These are phyloP conservation scores for Cucurbita ficifolia DNA, from an alignment of 306 rosid species.

Conservation along the genomic window DNA sequence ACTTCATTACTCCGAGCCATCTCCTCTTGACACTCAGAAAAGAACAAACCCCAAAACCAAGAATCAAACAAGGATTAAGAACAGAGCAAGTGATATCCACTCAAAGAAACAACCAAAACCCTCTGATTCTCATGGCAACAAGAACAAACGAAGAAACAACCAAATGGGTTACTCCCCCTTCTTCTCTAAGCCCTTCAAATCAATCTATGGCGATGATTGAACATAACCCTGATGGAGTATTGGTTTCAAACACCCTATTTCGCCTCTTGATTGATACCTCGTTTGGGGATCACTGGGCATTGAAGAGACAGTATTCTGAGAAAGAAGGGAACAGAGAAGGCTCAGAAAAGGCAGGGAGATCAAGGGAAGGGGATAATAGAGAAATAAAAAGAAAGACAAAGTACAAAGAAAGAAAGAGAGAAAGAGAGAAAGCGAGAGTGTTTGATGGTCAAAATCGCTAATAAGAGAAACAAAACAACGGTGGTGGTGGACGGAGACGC, in stretches of 20 bases:
- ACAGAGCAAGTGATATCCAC: slow-evolving; percentile 18
- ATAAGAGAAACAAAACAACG: background rate
- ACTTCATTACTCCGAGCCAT: slow-evolving; percentile 61
- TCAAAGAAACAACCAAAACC: background rate
- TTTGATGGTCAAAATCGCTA: slow-evolving; percentile 1
- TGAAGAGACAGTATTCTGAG: slow-evolving; percentile 21
- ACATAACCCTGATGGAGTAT: background rate
- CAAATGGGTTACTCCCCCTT: background rate
- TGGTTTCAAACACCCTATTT: background rate
- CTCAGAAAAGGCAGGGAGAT: slow-evolving; percentile 22
- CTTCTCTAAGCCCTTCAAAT: background rate
- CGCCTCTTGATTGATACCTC: slow-evolving; percentile 26
- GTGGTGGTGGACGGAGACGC: background rate
- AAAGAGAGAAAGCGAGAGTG: slow-evolving; percentile 2
- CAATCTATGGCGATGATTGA: background rate
- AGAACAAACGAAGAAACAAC: background rate
- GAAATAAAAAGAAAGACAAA: slow-evolving; percentile 7
- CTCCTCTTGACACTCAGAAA: background rate
- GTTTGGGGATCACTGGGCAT: slow-evolving; percentile 19
- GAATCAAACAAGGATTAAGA: slow-evolving; percentile 15
- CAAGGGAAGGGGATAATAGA: slow-evolving; percentile 10
- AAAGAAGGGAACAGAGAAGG: slow-evolving; percentile 17
- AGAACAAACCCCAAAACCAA: background rate
- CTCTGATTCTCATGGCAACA: slow-evolving; percentile 13
- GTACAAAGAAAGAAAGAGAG: background rate